A percentile compares a stretch with the other conserved stretches of the same genome.
These are phyloP conservation scores for Picea sitchensis DNA, from an alignment of 75 land plant genomes.

Conservation along the genomic window DNA sequence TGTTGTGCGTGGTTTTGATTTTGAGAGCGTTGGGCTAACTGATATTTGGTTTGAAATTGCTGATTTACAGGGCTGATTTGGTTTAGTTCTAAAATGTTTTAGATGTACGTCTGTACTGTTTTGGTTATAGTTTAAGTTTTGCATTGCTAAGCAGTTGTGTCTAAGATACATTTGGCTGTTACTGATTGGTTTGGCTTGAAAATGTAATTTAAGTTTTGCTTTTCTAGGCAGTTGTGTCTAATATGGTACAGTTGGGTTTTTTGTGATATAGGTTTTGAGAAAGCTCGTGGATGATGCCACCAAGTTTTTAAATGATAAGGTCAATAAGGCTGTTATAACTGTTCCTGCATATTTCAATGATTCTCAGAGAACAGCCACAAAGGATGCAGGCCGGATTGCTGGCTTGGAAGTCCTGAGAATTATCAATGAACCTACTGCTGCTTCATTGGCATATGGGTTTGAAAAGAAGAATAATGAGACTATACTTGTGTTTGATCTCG, in stretches of 20 bases:
- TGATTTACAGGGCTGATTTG: no score
- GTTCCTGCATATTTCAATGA: slow-evolving; percentile 85
- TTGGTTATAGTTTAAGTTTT: neutral
- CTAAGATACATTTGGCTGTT: neutral
- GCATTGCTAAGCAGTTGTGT: neutral
- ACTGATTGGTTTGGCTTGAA: no score
- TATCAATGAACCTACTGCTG: slow-evolving; percentile 88
- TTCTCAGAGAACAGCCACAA: slow-evolving; percentile 85
- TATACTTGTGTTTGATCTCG: slow-evolving; percentile 72
- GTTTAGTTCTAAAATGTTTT: neutral
- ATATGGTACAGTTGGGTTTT: neutral
- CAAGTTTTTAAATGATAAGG: slow-evolving; percentile 78
- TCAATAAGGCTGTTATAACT: slow-evolving; percentile 80
- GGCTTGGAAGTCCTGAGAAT: slow-evolving; percentile 81
- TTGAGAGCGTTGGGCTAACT: no score
- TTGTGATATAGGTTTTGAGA: slow-evolving; percentile 57
- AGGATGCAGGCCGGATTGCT: slow-evolving; percentile 88
- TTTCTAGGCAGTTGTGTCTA: neutral
- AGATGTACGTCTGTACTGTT: neutral
- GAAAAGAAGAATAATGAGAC: slow-evolving; percentile 75
- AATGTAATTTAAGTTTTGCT: neutral
- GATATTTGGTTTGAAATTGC: no score
- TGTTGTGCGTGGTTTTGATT: no score
- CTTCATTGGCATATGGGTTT: slow-evolving; percentile 84
- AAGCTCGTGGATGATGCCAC: slow-evolving; percentile 89